Percentiles rank a stretch among this genome's conserved stretches.
Conservation (phyloP, 129 eudicot genomes). For the Pittosporum tobira region DNA sequence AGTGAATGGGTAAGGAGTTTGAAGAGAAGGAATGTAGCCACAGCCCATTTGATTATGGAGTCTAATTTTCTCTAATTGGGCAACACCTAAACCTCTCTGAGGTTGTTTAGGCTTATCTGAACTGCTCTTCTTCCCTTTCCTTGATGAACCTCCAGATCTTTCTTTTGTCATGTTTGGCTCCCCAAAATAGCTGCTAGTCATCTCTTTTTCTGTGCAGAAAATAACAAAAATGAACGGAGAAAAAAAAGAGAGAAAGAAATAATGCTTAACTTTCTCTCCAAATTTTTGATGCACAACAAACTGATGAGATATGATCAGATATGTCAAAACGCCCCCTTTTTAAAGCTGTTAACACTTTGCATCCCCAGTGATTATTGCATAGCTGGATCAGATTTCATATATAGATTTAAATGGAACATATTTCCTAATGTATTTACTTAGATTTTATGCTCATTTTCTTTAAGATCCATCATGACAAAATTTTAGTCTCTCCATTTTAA, state of each 20-base stretch:
- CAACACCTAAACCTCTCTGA: conserved; percentile 84
- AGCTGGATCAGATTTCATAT: conserved; percentile 77
- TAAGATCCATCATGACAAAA: too few species aligned
- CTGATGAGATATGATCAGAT: conserved; percentile 20
- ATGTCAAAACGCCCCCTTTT: conserved; percentile 31
- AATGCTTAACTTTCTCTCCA: neutral
- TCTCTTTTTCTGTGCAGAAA: conserved; percentile 15
- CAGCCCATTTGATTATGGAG: conserved; percentile 57
- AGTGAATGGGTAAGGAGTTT: conserved; percentile 14
- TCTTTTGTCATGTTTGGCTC: conserved; percentile 25
- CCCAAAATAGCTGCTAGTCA: conserved; percentile 46
- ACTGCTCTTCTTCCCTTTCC: conserved; percentile 38
- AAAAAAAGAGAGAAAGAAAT: neutral
- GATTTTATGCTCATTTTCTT: too few species aligned
- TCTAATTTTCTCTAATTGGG: conserved; percentile 82
- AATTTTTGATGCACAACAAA: too few species aligned
- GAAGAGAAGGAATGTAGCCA: conserved; percentile 17
- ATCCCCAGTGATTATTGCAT: conserved; percentile 36
- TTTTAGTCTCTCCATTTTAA: too few species aligned
- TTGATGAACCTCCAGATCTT: conserved; percentile 33
- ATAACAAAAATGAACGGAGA: neutral
- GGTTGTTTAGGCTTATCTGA: conserved; percentile 61
- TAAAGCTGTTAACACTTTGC: conserved; percentile 56
- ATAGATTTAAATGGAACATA: conserved; percentile 37
- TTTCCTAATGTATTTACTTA: conserved; percentile 26